These are phyloP conservation scores for Plantago ovata DNA, from an alignment of 257 asterid genomes.

Conservation along the genomic window DNA sequence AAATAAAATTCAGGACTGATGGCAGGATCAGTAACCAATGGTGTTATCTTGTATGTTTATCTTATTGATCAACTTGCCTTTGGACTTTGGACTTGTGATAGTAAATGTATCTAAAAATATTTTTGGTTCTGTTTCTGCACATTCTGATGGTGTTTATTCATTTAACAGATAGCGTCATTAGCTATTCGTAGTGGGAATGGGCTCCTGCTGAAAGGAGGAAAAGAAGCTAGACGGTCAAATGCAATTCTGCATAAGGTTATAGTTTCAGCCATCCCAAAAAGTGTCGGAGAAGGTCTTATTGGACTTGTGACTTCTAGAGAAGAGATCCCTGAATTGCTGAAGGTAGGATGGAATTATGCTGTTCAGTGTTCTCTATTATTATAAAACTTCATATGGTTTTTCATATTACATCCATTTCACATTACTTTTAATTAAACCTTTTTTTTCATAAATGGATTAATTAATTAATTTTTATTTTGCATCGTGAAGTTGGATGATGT, in stretches of 20 bases:
- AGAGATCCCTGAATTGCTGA: slow-evolving; percentile 76
- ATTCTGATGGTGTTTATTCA: slow-evolving; percentile 15
- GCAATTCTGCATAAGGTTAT: slow-evolving; percentile 76
- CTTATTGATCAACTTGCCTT: too few relatives aligned
- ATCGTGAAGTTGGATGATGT: slow-evolving; percentile 70
- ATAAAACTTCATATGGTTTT: background rate
- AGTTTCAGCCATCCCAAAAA: slow-evolving; percentile 67
- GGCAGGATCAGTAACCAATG: too few relatives aligned
- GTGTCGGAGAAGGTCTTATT: slow-evolving; percentile 63
- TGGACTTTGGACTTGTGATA: slow-evolving; percentile 3
- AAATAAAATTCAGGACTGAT: too few relatives aligned
- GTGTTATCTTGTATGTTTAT: too few relatives aligned
- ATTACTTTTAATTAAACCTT: slow-evolving; percentile 23
- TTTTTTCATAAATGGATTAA: background rate
- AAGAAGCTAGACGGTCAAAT: slow-evolving; percentile 75
- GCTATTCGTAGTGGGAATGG: slow-evolving; percentile 91
- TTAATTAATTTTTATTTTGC: too few relatives aligned
- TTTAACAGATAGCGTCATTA: slow-evolving; percentile 67
- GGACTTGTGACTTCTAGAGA: slow-evolving; percentile 81
- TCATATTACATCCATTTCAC: slow-evolving; percentile 3
- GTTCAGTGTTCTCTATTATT: slow-evolving; percentile 2
- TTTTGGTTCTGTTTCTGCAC: background rate
- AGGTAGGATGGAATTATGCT: slow-evolving; percentile 37
- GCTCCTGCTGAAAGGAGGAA: slow-evolving; percentile 79
- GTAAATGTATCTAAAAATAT: slow-evolving; percentile 4